A percentile compares a stretch with the other conserved stretches of the same genome.
phyloP scores from a whole-genome alignment of 1,284 basidiomycete species.

The Cutaneotrichosporon sp. region DNA sequence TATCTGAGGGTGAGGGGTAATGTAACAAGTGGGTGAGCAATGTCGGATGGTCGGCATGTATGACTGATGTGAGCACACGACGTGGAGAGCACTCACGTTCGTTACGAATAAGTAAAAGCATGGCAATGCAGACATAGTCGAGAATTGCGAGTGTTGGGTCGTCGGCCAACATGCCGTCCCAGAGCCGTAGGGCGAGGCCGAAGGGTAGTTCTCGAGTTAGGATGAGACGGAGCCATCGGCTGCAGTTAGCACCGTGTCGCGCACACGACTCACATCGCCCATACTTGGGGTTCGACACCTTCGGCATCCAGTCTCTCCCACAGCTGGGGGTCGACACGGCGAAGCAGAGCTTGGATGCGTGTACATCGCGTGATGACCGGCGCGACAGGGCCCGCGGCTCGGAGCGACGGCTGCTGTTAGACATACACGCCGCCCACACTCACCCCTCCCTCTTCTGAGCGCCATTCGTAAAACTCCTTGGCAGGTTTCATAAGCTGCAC shows the following conservation, averaged over 20 bases:
- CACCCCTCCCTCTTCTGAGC: slow-evolving; percentile 51
- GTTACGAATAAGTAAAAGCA: slow-evolving; percentile 86
- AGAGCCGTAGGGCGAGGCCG: slow-evolving; percentile 67
- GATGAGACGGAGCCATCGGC: slow-evolving; percentile 82
- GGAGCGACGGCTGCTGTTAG: background rate
- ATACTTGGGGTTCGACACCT: slow-evolving; percentile 88
- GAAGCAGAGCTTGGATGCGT: slow-evolving; percentile 68
- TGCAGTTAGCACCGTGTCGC: slow-evolving; percentile 36
- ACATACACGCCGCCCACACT: slow-evolving; percentile 9
- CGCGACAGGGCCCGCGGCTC: slow-evolving; percentile 49
- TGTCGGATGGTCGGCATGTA: slow-evolving; percentile 74
- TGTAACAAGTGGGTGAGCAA: slow-evolving; percentile 76
- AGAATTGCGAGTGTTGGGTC: slow-evolving; percentile 65
- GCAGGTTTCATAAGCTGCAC: slow-evolving; percentile 67
- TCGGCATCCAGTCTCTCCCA: slow-evolving; percentile 67
- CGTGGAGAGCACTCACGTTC: slow-evolving; percentile 56
- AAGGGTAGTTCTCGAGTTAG: slow-evolving; percentile 81
- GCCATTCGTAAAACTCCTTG: slow-evolving; percentile 84
- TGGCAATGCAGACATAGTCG: slow-evolving; percentile 80
- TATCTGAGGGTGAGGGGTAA: slow-evolving; percentile 57
- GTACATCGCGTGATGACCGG: slow-evolving; percentile 79
- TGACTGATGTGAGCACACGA: slow-evolving; percentile 51
- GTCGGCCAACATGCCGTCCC: slow-evolving; percentile 86
- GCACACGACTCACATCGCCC: slow-evolving; percentile 66
- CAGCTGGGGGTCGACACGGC: slow-evolving; percentile 73